These are phyloP conservation scores for Suillus lakei DNA, from an alignment of 768 basidiomycete genomes.

Conservation along the genomic window DNA sequence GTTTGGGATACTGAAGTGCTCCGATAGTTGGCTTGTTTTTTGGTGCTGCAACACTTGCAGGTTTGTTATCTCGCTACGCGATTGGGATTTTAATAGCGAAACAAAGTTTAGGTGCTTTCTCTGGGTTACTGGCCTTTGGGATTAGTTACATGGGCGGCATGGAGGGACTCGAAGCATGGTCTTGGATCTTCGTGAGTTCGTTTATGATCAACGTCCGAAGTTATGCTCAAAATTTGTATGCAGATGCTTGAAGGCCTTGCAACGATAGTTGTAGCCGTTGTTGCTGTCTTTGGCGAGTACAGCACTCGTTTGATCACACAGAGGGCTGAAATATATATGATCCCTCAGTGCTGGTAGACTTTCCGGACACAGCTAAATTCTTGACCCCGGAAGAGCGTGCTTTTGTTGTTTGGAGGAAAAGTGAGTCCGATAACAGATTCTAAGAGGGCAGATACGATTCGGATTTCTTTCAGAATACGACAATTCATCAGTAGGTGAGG, in stretches of 20 bases:
- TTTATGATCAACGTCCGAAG: background rate
- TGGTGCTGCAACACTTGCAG: conserved; percentile 65
- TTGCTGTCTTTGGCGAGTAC: conserved; percentile 54
- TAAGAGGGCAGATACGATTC: background rate
- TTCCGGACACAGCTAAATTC: conserved; percentile 61
- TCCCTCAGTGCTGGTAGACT: conserved; percentile 60
- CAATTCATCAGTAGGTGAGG: conserved; percentile 57
- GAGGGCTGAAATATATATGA: background rate
- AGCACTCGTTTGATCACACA: background rate
- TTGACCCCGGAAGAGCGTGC: conserved; percentile 65
- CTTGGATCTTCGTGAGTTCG: conserved; percentile 65
- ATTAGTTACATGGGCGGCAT: conserved; percentile 57
- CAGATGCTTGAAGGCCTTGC: conserved; percentile 61
- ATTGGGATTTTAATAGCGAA: background rate
- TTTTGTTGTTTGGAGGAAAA: conserved; percentile 59
- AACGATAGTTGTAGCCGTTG: conserved; percentile 59
- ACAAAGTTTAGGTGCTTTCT: conserved; percentile 49
- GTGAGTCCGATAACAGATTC: conserved; percentile 34
- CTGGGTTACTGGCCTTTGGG: conserved; percentile 60
- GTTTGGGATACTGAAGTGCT: background rate
- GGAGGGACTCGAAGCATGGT: conserved; percentile 57
- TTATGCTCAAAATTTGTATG: background rate
- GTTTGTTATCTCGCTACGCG: conserved; percentile 21
- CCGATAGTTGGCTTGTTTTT: conserved; percentile 59
- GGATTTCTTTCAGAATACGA: conserved; percentile 52